A percentile compares a stretch with the other conserved stretches of the same genome.
Conservation (phyloP, 768 basidiomycete species). For the Kwoniella heveanensis region DNA sequence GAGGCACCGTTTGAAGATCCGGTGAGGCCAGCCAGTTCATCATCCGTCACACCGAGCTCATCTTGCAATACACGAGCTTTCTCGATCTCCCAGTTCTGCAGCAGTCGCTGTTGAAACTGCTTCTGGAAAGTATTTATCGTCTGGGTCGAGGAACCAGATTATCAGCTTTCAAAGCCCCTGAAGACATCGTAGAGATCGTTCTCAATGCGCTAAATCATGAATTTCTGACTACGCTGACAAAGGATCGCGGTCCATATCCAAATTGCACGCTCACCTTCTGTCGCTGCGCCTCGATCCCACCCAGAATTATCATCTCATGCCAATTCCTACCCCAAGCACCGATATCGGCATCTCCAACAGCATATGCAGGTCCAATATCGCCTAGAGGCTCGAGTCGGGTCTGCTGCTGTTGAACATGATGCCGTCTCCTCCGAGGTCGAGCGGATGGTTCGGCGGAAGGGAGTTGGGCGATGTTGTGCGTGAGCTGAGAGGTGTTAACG, state of each 20-base stretch:
- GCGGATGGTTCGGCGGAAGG: constrained; percentile 25
- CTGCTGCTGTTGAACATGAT: background rate
- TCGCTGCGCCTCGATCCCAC: constrained; percentile 47
- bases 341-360: constrained; percentile 36
- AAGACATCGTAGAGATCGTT: no score
- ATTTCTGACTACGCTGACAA: background rate
- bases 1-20: constrained; percentile 8
- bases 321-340: constrained; percentile 48
- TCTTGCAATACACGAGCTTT: constrained; percentile 47
- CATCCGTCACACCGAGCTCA: constrained; percentile 50
- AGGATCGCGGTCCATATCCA: no score
- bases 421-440: constrained; percentile 13
- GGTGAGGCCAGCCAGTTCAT: constrained; percentile 35
- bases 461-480: constrained; percentile 65
- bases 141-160: no score
- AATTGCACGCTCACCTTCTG: constrained; percentile 39
- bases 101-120: constrained; percentile 46
- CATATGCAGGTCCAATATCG: constrained; percentile 30
- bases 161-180: no score
- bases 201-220: no score
- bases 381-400: constrained; percentile 18
- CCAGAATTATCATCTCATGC: constrained; percentile 51
- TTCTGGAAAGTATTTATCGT: constrained; percentile 46
- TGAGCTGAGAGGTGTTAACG: constrained; percentile 86
- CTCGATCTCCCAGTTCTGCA: constrained; percentile 49